Percentiles rank a stretch among this genome's conserved stretches.
phyloP scores from a whole-genome alignment of 768 basidiomycete genomes.

The Dacryopinax spathularia region DNA sequence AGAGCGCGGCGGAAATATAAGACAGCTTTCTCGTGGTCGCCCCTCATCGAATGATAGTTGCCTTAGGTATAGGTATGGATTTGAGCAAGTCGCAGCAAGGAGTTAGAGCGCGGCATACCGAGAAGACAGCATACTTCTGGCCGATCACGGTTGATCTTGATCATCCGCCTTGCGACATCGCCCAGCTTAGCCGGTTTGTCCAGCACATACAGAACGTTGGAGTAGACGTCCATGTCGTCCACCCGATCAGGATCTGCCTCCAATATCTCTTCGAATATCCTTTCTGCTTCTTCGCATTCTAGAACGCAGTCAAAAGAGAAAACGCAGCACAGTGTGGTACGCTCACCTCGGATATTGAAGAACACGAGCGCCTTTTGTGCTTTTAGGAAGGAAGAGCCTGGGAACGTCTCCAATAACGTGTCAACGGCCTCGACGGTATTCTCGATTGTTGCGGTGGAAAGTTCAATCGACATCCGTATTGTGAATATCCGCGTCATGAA shows the following conservation, averaged over 20 bases:
- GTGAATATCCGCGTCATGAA: slow-evolving; percentile 60
- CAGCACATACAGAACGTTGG: slow-evolving; percentile 92
- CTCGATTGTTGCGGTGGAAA: slow-evolving; percentile 70
- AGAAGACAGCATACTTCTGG: slow-evolving; percentile 95
- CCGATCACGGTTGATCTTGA: slow-evolving; percentile 76
- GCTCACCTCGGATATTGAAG: slow-evolving; percentile 79
- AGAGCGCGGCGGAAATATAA: slow-evolving; percentile 89
- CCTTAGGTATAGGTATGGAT: slow-evolving; percentile 35
- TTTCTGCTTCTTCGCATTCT: slow-evolving; percentile 83
- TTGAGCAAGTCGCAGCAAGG: not conserved
- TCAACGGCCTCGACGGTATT: slow-evolving; percentile 71
- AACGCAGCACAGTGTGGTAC: not conserved
- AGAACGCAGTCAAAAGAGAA: slow-evolving; percentile 2
- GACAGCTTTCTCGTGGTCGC: slow-evolving; percentile 91
- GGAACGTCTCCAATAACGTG: slow-evolving; percentile 67
- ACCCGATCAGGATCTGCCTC: slow-evolving; percentile 71
- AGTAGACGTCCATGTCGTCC: slow-evolving; percentile 90
- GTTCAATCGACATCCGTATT: slow-evolving; percentile 74
- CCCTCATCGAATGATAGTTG: slow-evolving; percentile 89
- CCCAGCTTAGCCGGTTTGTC: slow-evolving; percentile 80
- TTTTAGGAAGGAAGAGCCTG: slow-evolving; percentile 72
- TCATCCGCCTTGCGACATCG: slow-evolving; percentile 80
- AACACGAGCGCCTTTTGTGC: slow-evolving; percentile 71
- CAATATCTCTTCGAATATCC: slow-evolving; percentile 72
- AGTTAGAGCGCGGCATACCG: slow-evolving; percentile 39